phyloP scores from a whole-genome alignment of 192 early-diverging fungal genomes.

The Backusella tuberculispora region DNA sequence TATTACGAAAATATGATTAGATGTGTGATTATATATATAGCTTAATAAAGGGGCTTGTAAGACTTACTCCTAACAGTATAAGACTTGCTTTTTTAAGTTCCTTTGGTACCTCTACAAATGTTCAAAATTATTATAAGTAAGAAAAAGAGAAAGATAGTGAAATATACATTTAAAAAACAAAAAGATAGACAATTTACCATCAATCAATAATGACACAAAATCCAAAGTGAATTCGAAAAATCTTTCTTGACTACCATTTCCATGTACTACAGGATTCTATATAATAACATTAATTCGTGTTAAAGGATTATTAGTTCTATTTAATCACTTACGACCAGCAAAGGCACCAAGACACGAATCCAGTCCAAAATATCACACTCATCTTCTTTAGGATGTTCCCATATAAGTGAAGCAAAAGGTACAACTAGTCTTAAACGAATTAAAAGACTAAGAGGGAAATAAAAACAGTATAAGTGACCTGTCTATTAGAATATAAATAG shows the following conservation, averaged over 20 bases:
- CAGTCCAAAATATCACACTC: constrained; percentile 49
- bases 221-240: constrained; percentile 62
- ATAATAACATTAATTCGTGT: neutral
- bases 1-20: neutral
- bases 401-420: constrained; percentile 52
- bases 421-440: constrained; percentile 52
- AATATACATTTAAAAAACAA: neutral
- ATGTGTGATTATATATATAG: constrained; percentile 24
- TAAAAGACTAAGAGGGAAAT: constrained; percentile 37
- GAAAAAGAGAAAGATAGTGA: neutral
- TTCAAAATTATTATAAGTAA: neutral
- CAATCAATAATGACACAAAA: constrained; percentile 55
- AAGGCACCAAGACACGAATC: constrained; percentile 45
- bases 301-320: neutral
- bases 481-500: neutral
- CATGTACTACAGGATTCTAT: constrained; percentile 53
- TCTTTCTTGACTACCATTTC: constrained; percentile 55
- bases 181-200: constrained; percentile 33
- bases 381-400: constrained; percentile 46
- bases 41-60: no score
- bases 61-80: constrained; percentile 41
- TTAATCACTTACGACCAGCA: constrained; percentile 42
- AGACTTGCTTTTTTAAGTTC: constrained; percentile 49
- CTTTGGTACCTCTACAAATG: constrained; percentile 41
- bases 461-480: neutral